Evolutionary conservation across 2,329 filamentous ascomycete genomes (phyloP), one percentile per base, ranked within the genome.

Genomic region (Zalaria sp.): DNA sequence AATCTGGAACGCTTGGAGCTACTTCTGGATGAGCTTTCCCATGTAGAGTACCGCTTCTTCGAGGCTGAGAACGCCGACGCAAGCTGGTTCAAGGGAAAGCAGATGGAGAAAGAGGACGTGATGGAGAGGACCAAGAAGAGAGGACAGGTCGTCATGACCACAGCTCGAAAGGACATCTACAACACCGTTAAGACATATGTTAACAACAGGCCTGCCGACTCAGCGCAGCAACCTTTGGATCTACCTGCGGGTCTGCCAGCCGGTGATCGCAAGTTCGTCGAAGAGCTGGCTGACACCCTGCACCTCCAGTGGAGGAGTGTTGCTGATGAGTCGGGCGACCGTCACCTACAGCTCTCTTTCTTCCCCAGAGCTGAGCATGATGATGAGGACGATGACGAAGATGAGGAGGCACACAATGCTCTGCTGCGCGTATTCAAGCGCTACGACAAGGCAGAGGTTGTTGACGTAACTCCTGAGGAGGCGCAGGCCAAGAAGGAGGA

Each of bases 41-140:
- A 89, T 56, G 84, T 93, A 43, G 91, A 98, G 61, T 81, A 83
- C 56, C 75, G 83, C n/a, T 84, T 91, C 55, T 98, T 98, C 53
- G 89, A 98, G 62, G 73, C 79, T 34, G 93, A 96, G 54, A 80
- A 87, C 49, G 73, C 84, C 5, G 87, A 96, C 62, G 81, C 86
- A 39, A 82, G 80, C 54, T 98, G 91, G 91, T 83, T 94, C 56
- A 86, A 82, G 54, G 80, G 85, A 34, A 96, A 95, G 66, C 78
- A 81, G 51, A 71, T 80, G 58, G 78, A 78, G 39, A 81, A 81
- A 44, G 68, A 75, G 42, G 78, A 81, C 49, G 73, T 77, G 32
- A 79, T 79, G 57, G 67, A 77, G 34, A 75, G 78, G 49, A 65
- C 69, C 10, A 69, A 68, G 46, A 71, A 69, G 44, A 32, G 29